Percentiles rank a stretch among this genome's conserved stretches.
phyloP scores from a whole-genome alignment of 2,329 filamentous ascomycete genomes.

The Dryadomyces quercus-mongolicae region DNA sequence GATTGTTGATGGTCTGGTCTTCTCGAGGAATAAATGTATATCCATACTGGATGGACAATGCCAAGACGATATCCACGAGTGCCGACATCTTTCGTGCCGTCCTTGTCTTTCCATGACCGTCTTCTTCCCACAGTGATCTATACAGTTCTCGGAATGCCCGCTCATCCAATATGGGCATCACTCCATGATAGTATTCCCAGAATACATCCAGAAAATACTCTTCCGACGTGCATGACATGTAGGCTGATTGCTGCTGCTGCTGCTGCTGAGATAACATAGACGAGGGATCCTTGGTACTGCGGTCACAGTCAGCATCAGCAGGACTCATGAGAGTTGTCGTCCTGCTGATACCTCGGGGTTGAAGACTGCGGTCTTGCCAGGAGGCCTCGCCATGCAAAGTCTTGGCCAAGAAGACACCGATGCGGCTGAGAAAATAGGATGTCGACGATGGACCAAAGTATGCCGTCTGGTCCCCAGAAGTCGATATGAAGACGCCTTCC shows the following conservation, averaged over 20 bases:
- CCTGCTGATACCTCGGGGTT: slow-evolving; percentile 9
- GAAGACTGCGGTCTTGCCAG: slow-evolving; percentile 2
- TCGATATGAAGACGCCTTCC: slow-evolving; percentile 23
- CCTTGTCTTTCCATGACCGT: too few species aligned
- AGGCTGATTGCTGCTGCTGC: background rate
- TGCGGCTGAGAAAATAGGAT: slow-evolving; percentile 30
- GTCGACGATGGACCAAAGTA: slow-evolving; percentile 32
- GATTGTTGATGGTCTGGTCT: too few species aligned
- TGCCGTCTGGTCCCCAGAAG: slow-evolving; percentile 22
- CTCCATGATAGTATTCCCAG: slow-evolving; percentile 26
- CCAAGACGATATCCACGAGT: slow-evolving; percentile 38
- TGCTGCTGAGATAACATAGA: background rate
- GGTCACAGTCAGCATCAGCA: background rate
- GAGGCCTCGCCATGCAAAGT: slow-evolving; percentile 17
- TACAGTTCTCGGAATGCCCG: slow-evolving; percentile 26
- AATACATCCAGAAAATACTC: slow-evolving; percentile 27
- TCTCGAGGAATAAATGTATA: slow-evolving; percentile 17
- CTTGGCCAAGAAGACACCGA: slow-evolving; percentile 23
- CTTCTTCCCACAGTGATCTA: slow-evolving; percentile 23
- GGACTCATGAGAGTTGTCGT: slow-evolving; percentile 1
- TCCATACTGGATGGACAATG: slow-evolving; percentile 37
- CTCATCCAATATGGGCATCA: slow-evolving; percentile 26
- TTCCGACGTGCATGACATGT: slow-evolving; percentile 23
- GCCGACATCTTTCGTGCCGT: slow-evolving; percentile 29
- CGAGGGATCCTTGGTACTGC: background rate